Evolutionary conservation across 371 early-diverging fungal species (phyloP), one percentile per base, ranked within the genome.

Genomic region (Mucor velutinosus): DNA sequence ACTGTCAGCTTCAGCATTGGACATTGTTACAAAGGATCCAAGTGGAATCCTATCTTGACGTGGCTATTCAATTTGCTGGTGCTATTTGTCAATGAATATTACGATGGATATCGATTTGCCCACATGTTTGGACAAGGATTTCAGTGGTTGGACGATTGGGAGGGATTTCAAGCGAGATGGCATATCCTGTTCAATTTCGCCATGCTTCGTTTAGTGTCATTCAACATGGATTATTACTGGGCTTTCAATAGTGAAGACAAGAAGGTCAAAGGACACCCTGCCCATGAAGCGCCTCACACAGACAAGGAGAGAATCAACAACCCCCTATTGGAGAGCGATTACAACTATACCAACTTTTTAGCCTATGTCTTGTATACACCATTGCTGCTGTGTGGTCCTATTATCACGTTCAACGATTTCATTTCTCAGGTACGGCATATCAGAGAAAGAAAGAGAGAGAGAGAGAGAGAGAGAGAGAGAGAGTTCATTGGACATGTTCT

Each of bases 151-250:
- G 93, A 94, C 70, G 29, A 59, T 14, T 66, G 35, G 35, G 66
- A 66, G 33, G 71, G 71, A 61, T 70, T 27, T 77, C 89, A 79
- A 29, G 64, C 86, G 95, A 32, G 97, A 25, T 98, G 99, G 99
- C 86, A 93, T 72, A 83, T 94, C 43, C 85, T 90, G 8, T 97
- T 96, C 80, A 98, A 98, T 71, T 90, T 98, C 65, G 86, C 88
- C 6, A 90, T 94, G 81, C 88, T 99, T 3, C 88, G 96, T 17
- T 87, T 97, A 75, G 86, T 98, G 10, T 94, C 95, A 3, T 98
- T 89, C 74, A 89, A 91, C 55, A 88, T 97, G 92, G 98, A 98
- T 80, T 93, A 92, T 70, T 92, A 95, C 71, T 97, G 96, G 96
- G 69, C 57, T 25, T 57, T 33, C 17, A 8, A 17, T 3, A 32